Conservation (phyloP, 768 basidiomycete genomes). For the Tulasnella sp. region DNA sequence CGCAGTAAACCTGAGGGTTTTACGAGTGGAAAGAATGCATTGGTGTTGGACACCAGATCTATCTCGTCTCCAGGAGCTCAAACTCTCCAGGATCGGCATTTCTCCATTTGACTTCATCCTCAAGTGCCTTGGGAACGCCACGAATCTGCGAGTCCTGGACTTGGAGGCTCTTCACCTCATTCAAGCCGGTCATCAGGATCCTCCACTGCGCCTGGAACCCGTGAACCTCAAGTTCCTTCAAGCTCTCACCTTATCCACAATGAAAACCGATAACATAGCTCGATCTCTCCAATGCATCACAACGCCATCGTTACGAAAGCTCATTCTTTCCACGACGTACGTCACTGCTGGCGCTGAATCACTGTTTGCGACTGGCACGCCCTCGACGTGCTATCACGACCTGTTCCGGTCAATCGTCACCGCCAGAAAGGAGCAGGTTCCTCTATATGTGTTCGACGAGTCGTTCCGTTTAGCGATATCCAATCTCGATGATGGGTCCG, state of each 20-base stretch:
- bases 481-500: no score
- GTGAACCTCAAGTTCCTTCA: no score
- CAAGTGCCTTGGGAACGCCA: not conserved
- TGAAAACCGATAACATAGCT: not conserved
- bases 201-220: no score
- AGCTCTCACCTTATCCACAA: not conserved
- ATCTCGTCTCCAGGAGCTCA: not conserved
- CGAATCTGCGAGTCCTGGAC: no score
- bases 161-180: no score
- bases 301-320: not conserved
- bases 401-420: not conserved
- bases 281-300: not conserved
- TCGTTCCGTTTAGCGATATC: no score
- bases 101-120: not conserved
- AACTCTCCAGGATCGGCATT: not conserved
- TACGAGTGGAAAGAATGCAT: not conserved
- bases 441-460: no score
- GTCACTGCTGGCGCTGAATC: not conserved
- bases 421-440: no score
- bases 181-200: no score
- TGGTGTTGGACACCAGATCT: not conserved
- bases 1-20: not conserved
- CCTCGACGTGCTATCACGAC: no score
- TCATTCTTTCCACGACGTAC: not conserved
- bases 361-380: not conserved